Evolutionary conservation across 805 yeast genomes (phyloP), one percentile per base, ranked within the genome.

Genomic region (Barnettozyma sp.): DNA sequence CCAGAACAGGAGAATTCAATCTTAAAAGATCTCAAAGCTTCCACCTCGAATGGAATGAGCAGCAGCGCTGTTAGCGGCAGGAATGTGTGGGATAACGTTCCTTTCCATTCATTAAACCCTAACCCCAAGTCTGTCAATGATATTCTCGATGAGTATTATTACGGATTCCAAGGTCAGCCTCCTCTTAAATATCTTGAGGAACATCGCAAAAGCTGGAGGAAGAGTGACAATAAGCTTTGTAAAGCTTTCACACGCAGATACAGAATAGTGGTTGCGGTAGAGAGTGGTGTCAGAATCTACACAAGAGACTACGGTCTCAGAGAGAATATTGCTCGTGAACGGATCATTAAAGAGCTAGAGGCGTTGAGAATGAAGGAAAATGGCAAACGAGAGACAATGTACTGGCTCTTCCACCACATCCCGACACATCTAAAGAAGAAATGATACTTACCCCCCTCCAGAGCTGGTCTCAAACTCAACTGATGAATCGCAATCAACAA

Each of bases 341-440:
- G 42, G 22, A 40, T 43, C 26, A 29, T 52, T 19, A 31, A 25
- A 11, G 57, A 54, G 23, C 27, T 54, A n/a, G 58, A 54, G 35
- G 22, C 23, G 10, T 15, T 36, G 29, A 44, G 58, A 36, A 28
- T 30, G 1, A 50, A 47, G 33, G 45, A 39, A 2, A 41, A 42
- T 33, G 57, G 58, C 12, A 50, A 46, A 23, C 52, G 49, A 30
- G 55, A 52, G 30, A 48, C 58, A 1, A 50, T 54, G 55, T 54
- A 54, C 31, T 54, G 58, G 58, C 33, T 54, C 16, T 52, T 52
- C 41, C 55, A 52, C 29, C 48, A 54, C 33, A 27, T 54, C 22
- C 58, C 58, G 2, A 36, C 27, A 16, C 53, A 50, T 19, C 33
- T 50, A 19, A 53, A 51, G 42, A 50, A 46, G 21, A 18, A 11